These are phyloP conservation scores for Saccharum hybrid DNA, from an alignment of 202 grass and related monocot genomes.

Conservation along the genomic window DNA sequence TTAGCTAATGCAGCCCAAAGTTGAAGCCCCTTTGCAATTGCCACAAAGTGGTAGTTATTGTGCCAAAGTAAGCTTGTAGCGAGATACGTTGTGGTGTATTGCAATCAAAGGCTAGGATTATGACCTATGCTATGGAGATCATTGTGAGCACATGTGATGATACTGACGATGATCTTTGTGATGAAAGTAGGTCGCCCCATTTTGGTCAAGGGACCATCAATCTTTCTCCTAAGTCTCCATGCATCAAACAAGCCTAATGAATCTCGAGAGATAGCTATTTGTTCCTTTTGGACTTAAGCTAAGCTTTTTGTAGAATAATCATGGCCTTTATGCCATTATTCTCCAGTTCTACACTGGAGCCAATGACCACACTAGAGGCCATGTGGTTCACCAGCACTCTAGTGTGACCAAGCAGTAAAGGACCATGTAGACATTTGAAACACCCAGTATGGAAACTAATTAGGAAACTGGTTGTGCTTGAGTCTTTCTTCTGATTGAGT, in stretches of 20 bases:
- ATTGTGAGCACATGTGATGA: neutral
- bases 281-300: neutral
- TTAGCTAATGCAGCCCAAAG: neutral
- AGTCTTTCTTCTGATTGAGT: neutral
- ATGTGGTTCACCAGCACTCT: neutral
- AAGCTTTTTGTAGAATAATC: neutral
- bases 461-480: neutral
- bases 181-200: neutral
- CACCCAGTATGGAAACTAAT: neutral
- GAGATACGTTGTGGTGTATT: neutral
- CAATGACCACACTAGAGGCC: neutral
- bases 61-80: neutral
- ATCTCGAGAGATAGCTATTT: neutral
- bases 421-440: slow-evolving; percentile 1
- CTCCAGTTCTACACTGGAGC: neutral
- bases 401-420: neutral
- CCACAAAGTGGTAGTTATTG: neutral
- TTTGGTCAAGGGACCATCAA: neutral
- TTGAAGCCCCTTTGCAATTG: neutral
- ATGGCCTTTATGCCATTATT: neutral
- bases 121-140: neutral
- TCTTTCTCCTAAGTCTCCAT: neutral
- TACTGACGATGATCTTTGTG: neutral
- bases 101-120: neutral
- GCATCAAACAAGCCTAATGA: neutral